These are phyloP conservation scores for Sisymbrium altissimum DNA, from an alignment of 345 rosid species.

Conservation along the genomic window DNA sequence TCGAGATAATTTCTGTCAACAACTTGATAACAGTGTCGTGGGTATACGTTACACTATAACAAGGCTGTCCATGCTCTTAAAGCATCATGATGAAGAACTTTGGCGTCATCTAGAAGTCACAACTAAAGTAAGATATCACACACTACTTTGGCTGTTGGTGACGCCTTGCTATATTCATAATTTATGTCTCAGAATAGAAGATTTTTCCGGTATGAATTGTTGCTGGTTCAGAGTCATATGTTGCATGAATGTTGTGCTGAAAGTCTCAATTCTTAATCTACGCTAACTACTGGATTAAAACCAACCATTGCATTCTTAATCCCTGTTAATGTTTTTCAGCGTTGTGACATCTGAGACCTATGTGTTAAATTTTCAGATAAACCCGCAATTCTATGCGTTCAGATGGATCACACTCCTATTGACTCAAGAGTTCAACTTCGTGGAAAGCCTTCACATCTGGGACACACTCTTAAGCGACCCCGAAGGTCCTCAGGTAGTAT, in stretches of 20 bases:
- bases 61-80: conserved; percentile 70
- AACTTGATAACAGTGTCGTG: conserved; percentile 97
- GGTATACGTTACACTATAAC: conserved; percentile 90
- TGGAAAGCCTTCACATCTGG: conserved; percentile 92
- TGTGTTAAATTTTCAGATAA: conserved; percentile 59
- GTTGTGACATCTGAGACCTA: not conserved
- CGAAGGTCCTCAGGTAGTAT: conserved; percentile 85
- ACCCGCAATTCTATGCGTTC: conserved; percentile 96
- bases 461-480: conserved; percentile 91
- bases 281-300: not conserved
- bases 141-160: not conserved
- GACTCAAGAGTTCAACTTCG: conserved; percentile 93
- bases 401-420: conserved; percentile 97
- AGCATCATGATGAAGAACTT: conserved; percentile 95
- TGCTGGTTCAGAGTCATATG: not conserved
- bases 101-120: conserved; percentile 99
- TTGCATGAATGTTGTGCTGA: not conserved
- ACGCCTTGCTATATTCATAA: not conserved
- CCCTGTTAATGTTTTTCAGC: not conserved
- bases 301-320: not conserved
- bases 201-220: not conserved
- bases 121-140: conserved; percentile 62
- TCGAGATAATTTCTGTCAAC: conserved; percentile 94
- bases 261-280: not conserved
- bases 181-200: not conserved